These are phyloP conservation scores for Apiospora pterosperma DNA, from an alignment of 2,329 filamentous ascomycete species.

Conservation along the genomic window DNA sequence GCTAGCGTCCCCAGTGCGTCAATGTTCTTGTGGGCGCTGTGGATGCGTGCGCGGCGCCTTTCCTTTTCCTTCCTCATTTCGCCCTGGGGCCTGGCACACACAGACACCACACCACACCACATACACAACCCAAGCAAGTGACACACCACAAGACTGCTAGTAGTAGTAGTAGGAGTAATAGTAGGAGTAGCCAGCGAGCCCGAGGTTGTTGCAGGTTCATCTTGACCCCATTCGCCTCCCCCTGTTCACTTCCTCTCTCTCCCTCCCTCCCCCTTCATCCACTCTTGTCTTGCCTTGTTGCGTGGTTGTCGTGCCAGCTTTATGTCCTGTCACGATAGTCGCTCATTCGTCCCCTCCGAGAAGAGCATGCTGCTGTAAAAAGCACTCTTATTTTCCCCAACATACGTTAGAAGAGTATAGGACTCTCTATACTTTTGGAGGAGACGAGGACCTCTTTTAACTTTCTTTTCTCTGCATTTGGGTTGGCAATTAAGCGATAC, in stretches of 20 bases:
- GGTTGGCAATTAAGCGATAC: background rate
- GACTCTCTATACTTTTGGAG: background rate
- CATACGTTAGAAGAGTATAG: background rate
- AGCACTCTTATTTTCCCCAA: background rate
- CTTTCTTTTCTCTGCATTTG: background rate
- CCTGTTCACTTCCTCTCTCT: background rate
- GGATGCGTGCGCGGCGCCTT: background rate
- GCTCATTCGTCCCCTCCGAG: background rate
- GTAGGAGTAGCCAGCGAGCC: background rate
- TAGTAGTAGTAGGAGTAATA: background rate
- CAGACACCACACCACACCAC: background rate
- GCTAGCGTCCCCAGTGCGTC: background rate
- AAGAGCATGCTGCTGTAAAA: background rate
- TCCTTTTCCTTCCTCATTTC: background rate
- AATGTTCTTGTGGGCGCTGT: background rate
- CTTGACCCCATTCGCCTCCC: slow-evolving; percentile 3
- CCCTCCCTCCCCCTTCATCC: background rate
- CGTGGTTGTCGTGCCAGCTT: background rate
- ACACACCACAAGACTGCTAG: background rate
- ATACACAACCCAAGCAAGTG: background rate
- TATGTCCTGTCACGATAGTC: slow-evolving; percentile 3
- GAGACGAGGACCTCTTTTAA: background rate
- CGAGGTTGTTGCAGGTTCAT: background rate
- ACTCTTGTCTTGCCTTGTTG: background rate
- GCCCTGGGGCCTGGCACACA: background rate